These are phyloP conservation scores for Nakaseomyces kungkrabaensis DNA, from an alignment of 1,139 yeast genomes.

Conservation along the genomic window DNA sequence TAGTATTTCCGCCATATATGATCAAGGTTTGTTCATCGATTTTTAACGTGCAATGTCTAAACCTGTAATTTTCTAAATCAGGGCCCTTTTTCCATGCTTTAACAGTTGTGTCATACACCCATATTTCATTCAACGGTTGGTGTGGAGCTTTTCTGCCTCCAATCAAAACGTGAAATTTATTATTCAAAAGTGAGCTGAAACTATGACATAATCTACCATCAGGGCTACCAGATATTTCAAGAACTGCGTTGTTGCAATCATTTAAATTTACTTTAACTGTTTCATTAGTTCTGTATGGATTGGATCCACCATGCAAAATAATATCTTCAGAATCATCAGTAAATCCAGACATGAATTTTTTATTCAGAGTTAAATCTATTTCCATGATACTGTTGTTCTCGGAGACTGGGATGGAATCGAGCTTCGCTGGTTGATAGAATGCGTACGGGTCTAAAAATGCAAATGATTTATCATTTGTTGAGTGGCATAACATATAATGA, in stretches of 20 bases:
- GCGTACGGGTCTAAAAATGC: conserved; percentile 8
- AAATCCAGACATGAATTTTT: conserved; percentile 15
- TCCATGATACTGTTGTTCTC: neutral
- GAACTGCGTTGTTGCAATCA: conserved; percentile 4
- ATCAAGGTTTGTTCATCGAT: conserved; percentile 33
- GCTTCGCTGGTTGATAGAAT: conserved; percentile 4
- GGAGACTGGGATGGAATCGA: neutral
- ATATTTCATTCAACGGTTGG: conserved; percentile 34
- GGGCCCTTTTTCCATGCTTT: conserved; percentile 33
- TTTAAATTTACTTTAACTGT: conserved; percentile 13
- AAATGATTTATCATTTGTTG: conserved; percentile 35
- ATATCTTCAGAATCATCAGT: conserved; percentile 12
- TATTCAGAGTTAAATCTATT: neutral
- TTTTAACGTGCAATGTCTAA: conserved; percentile 44
- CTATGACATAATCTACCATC: conserved; percentile 55
- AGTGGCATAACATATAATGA: conserved; percentile 63
- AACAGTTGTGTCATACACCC: conserved; percentile 24
- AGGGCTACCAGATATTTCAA: conserved; percentile 5
- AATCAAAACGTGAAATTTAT: conserved; percentile 33
- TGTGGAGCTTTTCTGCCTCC: conserved; percentile 70
- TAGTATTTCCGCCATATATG: conserved; percentile 44
- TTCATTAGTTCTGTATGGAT: conserved; percentile 18
- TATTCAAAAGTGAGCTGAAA: conserved; percentile 31
- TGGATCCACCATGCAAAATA: conserved; percentile 37
- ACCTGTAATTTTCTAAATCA: conserved; percentile 37